Evolutionary conservation across 352 stramenopile species (phyloP).

Genomic region (Pythium insidiosum): DNA sequence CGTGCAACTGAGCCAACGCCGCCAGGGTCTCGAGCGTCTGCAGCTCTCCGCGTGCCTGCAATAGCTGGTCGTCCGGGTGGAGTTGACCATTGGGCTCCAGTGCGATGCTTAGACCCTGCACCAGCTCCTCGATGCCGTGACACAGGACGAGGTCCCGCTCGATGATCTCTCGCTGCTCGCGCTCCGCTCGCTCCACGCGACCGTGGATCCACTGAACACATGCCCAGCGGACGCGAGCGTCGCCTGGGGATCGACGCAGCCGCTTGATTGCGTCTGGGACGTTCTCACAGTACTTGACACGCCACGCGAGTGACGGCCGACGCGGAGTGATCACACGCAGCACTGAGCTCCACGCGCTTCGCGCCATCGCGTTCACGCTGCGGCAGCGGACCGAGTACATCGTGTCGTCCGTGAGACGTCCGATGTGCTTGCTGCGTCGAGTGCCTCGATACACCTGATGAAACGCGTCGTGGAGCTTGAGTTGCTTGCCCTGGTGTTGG

Average conservation of each 20-base stretch:
- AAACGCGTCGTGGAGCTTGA: constrained; percentile 23
- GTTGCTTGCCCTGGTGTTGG: constrained; percentile 11
- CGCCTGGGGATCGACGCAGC: constrained; percentile 19
- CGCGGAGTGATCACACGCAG: constrained; percentile 43
- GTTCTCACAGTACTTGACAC: constrained; percentile 36
- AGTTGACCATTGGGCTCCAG: neutral
- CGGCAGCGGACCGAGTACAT: constrained; percentile 51
- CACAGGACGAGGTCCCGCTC: too few relatives aligned
- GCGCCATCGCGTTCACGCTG: constrained; percentile 33
- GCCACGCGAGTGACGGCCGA: constrained; percentile 45
- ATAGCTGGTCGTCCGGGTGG: neutral
- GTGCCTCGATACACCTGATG: constrained; percentile 27
- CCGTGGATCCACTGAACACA: constrained; percentile 61
- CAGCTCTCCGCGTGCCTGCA: neutral
- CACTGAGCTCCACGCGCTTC: constrained; percentile 40
- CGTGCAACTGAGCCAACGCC: neutral
- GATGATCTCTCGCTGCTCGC: too few relatives aligned
- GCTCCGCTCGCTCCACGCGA: too few relatives aligned
- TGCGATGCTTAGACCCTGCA: too few relatives aligned
- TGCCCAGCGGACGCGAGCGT: constrained; percentile 20
- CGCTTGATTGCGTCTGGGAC: constrained; percentile 32
- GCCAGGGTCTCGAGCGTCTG: constrained; percentile 1
- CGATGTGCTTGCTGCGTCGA: constrained; percentile 24
- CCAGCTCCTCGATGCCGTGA: too few relatives aligned
- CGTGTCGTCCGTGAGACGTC: constrained; percentile 17